Evolutionary conservation across 192 early-diverging fungal species (phyloP).

Genomic region (Oehlia diaphana): DNA sequence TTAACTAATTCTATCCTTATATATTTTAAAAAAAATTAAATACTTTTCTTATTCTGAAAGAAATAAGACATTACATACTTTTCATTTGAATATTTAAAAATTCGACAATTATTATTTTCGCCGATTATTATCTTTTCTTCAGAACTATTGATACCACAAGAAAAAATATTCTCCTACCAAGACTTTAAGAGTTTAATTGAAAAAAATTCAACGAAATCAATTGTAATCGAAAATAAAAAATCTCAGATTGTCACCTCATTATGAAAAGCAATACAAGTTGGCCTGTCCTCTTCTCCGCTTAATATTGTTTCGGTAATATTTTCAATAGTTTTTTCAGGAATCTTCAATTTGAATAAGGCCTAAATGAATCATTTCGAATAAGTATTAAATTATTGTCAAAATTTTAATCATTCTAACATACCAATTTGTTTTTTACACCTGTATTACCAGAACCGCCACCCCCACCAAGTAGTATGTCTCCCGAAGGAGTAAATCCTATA

Average conservation of each 20-base stretch:
- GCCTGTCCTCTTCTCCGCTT: background rate
- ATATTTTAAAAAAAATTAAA: background rate
- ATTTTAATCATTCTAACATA: conserved; percentile 40
- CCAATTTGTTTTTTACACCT: conserved; percentile 88
- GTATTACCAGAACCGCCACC: conserved; percentile 82
- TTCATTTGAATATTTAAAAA: conserved; percentile 62
- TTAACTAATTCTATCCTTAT: conserved; percentile 41
- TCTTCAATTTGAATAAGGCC: background rate
- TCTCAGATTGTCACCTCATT: no score
- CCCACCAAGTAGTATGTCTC: conserved; percentile 72
- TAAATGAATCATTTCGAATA: background rate
- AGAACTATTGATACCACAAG: conserved; percentile 74
- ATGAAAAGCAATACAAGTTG: background rate
- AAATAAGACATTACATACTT: conserved; percentile 33
- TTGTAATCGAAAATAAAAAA: background rate
- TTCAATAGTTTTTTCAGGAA: background rate
- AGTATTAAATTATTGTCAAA: background rate
- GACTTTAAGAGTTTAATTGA: background rate
- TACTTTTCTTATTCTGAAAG: background rate
- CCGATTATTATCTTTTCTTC: conserved; percentile 64
- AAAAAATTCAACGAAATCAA: background rate
- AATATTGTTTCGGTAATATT: background rate
- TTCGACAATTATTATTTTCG: conserved; percentile 75
- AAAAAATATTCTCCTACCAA: conserved; percentile 54
- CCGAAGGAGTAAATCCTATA: conserved; percentile 53